Percentiles rank a stretch among this genome's conserved stretches.
Evolutionary conservation across 495 filamentous ascomycete genomes (phyloP).

Genomic region (Chaetomidium leptoderma): DNA sequence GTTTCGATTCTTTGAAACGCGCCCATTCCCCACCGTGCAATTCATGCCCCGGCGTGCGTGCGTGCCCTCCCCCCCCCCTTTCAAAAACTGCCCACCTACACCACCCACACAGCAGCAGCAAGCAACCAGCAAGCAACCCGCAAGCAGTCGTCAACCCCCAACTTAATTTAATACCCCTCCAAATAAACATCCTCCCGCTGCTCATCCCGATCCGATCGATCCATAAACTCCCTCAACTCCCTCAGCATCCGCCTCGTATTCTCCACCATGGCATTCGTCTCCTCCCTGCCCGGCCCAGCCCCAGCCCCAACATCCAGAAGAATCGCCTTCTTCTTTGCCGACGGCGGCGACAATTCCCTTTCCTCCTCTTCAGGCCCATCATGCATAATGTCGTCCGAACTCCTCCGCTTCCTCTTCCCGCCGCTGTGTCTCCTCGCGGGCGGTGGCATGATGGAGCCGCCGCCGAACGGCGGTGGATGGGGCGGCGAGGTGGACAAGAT

Average conservation of each 20-base stretch:
- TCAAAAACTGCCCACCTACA: background rate
- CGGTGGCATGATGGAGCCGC: background rate
- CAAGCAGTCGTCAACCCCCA: too few relatives aligned
- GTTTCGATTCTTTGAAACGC: too few relatives aligned
- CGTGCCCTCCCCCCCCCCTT: background rate
- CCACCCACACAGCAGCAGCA: background rate
- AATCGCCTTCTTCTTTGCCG: constrained; percentile 10
- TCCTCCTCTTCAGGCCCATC: background rate
- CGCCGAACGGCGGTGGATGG: background rate
- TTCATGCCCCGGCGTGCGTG: background rate
- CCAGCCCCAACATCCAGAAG: background rate
- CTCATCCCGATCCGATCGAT: constrained; percentile 16
- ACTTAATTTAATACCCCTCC: background rate
- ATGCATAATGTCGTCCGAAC: background rate
- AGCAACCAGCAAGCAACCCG: background rate
- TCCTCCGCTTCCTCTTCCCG: constrained; percentile 14
- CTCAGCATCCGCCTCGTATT: constrained; percentile 29
- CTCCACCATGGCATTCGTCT: constrained; percentile 27
- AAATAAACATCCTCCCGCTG: background rate
- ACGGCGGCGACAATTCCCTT: constrained; percentile 4
- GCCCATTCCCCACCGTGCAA: background rate
- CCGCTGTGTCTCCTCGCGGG: background rate
- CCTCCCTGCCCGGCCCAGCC: constrained; percentile 4
- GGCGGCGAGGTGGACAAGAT: background rate
- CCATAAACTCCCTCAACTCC: constrained; percentile 32